A percentile compares a stretch with the other conserved stretches of the same genome.
phyloP scores from a whole-genome alignment of 768 basidiomycete genomes.

The Podaxis pistillaris region DNA sequence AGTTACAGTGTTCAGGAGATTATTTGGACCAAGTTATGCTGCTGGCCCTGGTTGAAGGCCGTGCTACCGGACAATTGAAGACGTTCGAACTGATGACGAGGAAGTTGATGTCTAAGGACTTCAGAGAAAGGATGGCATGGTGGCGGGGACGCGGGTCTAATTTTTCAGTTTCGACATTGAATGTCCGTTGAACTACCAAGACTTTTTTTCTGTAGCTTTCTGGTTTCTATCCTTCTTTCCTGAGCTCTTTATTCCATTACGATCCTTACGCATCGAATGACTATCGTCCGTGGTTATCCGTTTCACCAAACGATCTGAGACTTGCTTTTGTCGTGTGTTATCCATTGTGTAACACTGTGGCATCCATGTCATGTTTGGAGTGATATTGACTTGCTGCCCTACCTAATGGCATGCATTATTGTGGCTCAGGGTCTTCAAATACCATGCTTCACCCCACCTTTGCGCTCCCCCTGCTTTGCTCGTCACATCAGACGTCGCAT shows the following conservation, averaged over 20 bases:
- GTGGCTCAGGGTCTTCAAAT: too few species aligned
- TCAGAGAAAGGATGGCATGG: constrained; percentile 2
- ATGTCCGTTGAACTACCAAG: background rate
- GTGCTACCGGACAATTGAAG: background rate
- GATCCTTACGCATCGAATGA: background rate
- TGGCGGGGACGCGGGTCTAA: background rate
- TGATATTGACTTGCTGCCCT: too few species aligned
- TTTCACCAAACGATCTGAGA: background rate
- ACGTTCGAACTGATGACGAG: constrained; percentile 7
- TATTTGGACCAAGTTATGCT: constrained; percentile 24
- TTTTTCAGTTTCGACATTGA: constrained; percentile 8
- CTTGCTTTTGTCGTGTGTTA: too few species aligned
- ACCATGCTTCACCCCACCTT: too few species aligned
- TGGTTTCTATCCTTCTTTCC: background rate
- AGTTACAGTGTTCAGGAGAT: constrained; percentile 35
- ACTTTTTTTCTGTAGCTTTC: too few species aligned
- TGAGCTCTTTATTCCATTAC: background rate
- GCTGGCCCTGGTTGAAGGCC: constrained; percentile 27
- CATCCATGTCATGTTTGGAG: too few species aligned
- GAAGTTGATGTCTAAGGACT: constrained; percentile 5
- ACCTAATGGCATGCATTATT: too few species aligned
- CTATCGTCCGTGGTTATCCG: background rate
- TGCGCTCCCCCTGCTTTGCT: too few species aligned
- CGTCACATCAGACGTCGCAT: too few species aligned
- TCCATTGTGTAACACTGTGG: too few species aligned